A percentile compares a stretch with the other conserved stretches of the same genome.
Conservation (phyloP, 2,329 filamentous ascomycete genomes). For the Sordariomycetes sp. region DNA sequence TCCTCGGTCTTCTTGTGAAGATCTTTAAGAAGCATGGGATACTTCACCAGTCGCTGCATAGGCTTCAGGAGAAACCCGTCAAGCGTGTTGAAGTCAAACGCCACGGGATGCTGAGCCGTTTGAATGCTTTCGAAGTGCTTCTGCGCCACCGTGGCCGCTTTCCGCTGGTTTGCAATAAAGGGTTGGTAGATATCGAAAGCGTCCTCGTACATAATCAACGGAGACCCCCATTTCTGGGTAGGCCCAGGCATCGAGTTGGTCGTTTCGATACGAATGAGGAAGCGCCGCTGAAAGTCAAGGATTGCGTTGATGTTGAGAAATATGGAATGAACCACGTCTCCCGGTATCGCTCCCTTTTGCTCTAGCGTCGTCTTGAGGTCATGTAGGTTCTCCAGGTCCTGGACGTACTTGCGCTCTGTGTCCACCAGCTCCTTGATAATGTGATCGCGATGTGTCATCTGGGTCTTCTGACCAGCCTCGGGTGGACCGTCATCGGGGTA, state of each 20-base stretch:
- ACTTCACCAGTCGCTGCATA: conserved; percentile 92
- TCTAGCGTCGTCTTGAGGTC: conserved; percentile 85
- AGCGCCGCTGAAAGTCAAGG: conserved; percentile 89
- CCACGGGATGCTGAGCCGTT: conserved; percentile 66
- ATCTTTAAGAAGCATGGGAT: conserved; percentile 85
- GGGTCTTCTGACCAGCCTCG: conserved; percentile 43
- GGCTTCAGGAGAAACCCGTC: conserved; percentile 93
- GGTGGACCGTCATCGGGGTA: conserved; percentile 44
- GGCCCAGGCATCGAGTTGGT: conserved; percentile 74
- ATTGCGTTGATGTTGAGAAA: conserved; percentile 95
- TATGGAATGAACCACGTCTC: conserved; percentile 86
- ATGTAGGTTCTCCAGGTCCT: conserved; percentile 90
- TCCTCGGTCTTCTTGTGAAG: conserved; percentile 78
- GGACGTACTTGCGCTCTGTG: conserved; percentile 95
- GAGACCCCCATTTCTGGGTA: conserved; percentile 87
- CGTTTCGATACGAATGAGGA: conserved; percentile 91
- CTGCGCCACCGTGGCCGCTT: conserved; percentile 76
- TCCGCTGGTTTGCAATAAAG: conserved; percentile 93
- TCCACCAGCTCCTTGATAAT: conserved; percentile 87
- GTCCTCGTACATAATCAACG: conserved; percentile 78
- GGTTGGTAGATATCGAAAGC: conserved; percentile 90
- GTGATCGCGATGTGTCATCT: conserved; percentile 72
- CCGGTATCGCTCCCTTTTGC: conserved; percentile 77
- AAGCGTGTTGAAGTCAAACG: conserved; percentile 76
- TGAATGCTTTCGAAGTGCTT: conserved; percentile 82